Base-by-base conservation (phyloP, 2,329 filamentous ascomycete genomes). In the Colletotrichum sp. region DNA sequence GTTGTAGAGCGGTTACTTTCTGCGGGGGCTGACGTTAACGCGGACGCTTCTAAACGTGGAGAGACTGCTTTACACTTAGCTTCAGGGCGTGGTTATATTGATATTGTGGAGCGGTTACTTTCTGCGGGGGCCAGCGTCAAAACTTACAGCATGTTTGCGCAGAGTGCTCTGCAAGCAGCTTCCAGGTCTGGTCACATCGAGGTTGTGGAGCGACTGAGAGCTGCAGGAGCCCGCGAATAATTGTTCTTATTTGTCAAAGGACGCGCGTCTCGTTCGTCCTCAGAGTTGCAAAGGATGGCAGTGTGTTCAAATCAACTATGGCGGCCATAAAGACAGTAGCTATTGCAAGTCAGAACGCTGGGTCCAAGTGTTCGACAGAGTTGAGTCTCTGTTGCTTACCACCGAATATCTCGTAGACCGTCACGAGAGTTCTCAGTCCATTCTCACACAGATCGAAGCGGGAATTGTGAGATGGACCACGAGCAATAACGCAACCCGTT, bases 241-340 rank as follows among this genome's bases (percentile, higher is more conserved):
- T 6, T 44, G 39, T 10, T 12, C 9, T 6, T n/a, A 2, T 12
- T 44, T n/a, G 16, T 2, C 3, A 5, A 44, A 3, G 18, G 5
- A 44, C 39, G 39, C 16, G 0, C 1, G 2, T 44, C 5, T n/a
- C 39, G 39, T n/a, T 44, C 2, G 3, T 44, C 18, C 39, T 12
- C 0, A 44, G 39, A 44, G 5, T 44, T 6, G 5, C 18, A 12
- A 12, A n/a, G 39, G 39, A 0, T 44, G 3, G 18, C 39, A 44
- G 5, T n/a, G 3, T 44, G 9, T 6, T 44, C 39, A 44, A 9
- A 44, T n/a, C 9, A 4, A 3, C 3, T 5, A 44, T 2, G 39
- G 3, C 3, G 9, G 9, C 9, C 9, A n/a, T n/a, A 44, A 3
- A 44, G 4, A 10, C 1, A 12, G 6, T 0, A 1, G 9, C 3